phyloP scores from a whole-genome alignment of 176 grass and related monocot species.

The Carex myosuroides region DNA sequence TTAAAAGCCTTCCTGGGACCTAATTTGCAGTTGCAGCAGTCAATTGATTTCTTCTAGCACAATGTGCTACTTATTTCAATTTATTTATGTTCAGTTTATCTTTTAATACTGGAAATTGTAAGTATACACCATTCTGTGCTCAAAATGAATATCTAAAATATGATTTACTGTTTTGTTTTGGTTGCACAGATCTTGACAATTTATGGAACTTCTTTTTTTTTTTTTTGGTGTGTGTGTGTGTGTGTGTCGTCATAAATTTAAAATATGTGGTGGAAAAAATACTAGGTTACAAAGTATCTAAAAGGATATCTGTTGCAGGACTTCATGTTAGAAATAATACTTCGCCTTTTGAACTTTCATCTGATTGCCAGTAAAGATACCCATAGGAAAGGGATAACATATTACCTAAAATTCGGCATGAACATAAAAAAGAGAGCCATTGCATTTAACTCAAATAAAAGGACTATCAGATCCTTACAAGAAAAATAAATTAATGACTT shows the following conservation, averaged over 20 bases:
- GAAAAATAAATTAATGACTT: not conserved
- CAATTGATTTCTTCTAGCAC: not conserved
- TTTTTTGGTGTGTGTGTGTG: not conserved
- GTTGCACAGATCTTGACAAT: not conserved
- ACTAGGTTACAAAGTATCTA: not conserved
- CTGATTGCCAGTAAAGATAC: not conserved
- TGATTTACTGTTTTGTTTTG: not conserved
- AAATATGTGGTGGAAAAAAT: not conserved
- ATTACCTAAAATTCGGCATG: not conserved
- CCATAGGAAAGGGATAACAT: not conserved
- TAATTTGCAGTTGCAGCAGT: not conserved
- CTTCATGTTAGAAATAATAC: not conserved
- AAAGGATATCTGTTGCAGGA: not conserved
- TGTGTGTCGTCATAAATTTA: not conserved
- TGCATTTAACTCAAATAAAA: not conserved
- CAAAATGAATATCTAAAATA: not conserved
- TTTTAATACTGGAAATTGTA: not conserved
- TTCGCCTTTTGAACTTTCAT: not conserved
- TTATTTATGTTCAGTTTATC: not conserved
- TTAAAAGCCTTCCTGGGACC: not conserved
- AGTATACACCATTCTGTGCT: not conserved
- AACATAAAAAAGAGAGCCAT: not conserved
- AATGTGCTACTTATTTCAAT: not conserved
- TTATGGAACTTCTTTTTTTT: not conserved
- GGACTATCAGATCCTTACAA: not conserved